phyloP scores from a whole-genome alignment of 129 eudicot genomes.

The Calendula officinalis region DNA sequence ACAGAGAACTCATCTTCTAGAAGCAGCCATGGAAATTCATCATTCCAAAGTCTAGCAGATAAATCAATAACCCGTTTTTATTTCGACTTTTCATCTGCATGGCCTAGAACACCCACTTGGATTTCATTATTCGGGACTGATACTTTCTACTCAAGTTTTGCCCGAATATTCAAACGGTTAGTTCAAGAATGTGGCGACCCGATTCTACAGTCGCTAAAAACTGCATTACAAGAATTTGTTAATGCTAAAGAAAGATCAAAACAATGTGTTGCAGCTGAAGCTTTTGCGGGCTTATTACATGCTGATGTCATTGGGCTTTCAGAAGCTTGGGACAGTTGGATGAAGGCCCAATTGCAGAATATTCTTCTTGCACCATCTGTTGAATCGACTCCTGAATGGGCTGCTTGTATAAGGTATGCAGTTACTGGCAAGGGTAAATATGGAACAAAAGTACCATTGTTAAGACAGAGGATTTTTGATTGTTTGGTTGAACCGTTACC shows the following conservation, averaged over 20 bases:
- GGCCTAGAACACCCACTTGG: constrained; percentile 99
- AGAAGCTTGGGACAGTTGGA: constrained; percentile 94
- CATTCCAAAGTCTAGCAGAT: constrained; percentile 90
- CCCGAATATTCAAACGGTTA: constrained; percentile 85
- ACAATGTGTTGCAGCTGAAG: constrained; percentile 98
- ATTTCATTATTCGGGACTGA: constrained; percentile 83
- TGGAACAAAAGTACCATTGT: constrained; percentile 78
- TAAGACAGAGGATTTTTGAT: constrained; percentile 67
- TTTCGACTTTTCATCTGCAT: constrained; percentile 90
- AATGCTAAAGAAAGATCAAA: constrained; percentile 85
- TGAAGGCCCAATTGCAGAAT: constrained; percentile 61
- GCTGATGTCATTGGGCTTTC: constrained; percentile 81
- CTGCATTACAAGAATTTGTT: constrained; percentile 66
- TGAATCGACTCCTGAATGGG: constrained; percentile 96
- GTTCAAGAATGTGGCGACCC: constrained; percentile 93
- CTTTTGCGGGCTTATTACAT: constrained; percentile 89
- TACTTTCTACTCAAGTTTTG: constrained; percentile 89
- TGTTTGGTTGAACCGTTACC: constrained; percentile 79
- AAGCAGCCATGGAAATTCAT: constrained; percentile 68
- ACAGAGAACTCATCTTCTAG: constrained; percentile 63
- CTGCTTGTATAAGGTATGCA: constrained; percentile 85
- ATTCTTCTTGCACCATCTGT: constrained; percentile 83
- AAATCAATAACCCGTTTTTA: constrained; percentile 96
- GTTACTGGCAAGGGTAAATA: constrained; percentile 94
- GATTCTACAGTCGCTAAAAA: constrained; percentile 57